A percentile compares a stretch with the other conserved stretches of the same genome.
Evolutionary conservation across 2,329 filamentous ascomycete genomes (phyloP).

Genomic region (Fusarium sp.): DNA sequence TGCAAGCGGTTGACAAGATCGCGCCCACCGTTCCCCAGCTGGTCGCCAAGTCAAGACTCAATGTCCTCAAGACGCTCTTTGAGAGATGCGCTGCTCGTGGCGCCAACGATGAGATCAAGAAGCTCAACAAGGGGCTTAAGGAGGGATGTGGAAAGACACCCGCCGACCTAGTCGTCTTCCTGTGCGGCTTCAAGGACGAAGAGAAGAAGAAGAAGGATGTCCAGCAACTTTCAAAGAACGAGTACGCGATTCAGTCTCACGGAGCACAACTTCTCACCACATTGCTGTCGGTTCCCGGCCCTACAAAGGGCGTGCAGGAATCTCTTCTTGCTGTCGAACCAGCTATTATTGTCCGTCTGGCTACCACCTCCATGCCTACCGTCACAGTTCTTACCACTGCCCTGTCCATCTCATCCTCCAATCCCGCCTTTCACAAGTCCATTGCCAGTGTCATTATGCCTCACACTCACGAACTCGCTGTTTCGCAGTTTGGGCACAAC

Average conservation of each 20-base stretch:
- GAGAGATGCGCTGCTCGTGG: conserved; percentile 82
- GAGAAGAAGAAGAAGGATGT: conserved; percentile 52
- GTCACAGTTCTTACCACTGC: conserved; percentile 63
- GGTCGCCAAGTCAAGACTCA: conserved; percentile 78
- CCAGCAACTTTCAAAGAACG: conserved; percentile 65
- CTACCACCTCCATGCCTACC: conserved; percentile 64
- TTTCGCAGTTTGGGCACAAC: conserved; percentile 63
- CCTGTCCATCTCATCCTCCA: conserved; percentile 59
- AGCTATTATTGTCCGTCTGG: conserved; percentile 70
- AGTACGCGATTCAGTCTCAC: conserved; percentile 68
- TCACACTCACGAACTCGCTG: conserved; percentile 58
- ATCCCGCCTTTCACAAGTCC: conserved; percentile 66
- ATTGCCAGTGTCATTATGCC: conserved; percentile 61
- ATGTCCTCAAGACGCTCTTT: conserved; percentile 83
- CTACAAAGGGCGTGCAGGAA: conserved; percentile 77
- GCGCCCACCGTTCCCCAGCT: conserved; percentile 77
- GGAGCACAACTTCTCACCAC: conserved; percentile 83
- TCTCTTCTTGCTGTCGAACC: conserved; percentile 70
- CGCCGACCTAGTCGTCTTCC: conserved; percentile 60
- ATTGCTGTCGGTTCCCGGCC: conserved; percentile 79
- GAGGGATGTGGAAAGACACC: conserved; percentile 61
- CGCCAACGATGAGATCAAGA: conserved; percentile 62
- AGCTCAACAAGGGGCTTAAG: conserved; percentile 60
- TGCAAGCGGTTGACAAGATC: conserved; percentile 76
- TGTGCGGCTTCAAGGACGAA: conserved; percentile 59